Base-by-base conservation (phyloP, 306 rosid species). In the Cucurbita moschata region DNA sequence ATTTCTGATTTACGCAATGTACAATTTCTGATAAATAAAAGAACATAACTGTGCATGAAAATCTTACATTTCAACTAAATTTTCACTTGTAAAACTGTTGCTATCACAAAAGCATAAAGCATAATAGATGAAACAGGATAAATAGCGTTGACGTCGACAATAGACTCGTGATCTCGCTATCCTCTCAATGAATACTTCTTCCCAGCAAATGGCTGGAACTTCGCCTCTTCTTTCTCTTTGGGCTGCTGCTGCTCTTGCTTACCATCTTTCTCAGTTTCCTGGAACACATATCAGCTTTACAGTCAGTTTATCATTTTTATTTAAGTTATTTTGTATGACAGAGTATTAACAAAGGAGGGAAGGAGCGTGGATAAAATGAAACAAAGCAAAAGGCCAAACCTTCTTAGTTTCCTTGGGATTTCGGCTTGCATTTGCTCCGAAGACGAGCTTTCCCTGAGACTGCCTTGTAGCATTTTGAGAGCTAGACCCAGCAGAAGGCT, bases 111-210 rank as follows among this genome's bases (percentile, higher is more conserved):
- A 60, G 72, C 72, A 60, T 8, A 30, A 26, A 26, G 53, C 51
- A 49, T 58, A 13, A 7, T 58, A 13, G n/a, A 21, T 35, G 30
- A 61, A 26, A 43, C 72, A 47, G 6, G 43, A 58, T 55, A 59
- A 60, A n/a, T 21, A 26, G 54, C 52, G 12, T 3, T 49, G 13
- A 49, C 11, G 15, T 46, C 19, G 9, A 55, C 10, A 57, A 52
- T 16, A 12, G 75, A 42, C 59, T 74, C n/a, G 35, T 40, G 21
- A 43, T 73, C 56, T 30, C 60, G 83, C 89, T 85, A 94, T 77
- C 98, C 98, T 82, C 96, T 83, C 64, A 92, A 83, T 2, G 98
- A 92, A 78, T 90, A 90, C 84, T 88, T 90, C 83, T 87, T 92
- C 81, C 98, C 98, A 0, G 86, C 42, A 71, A 92, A 92, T 63